A percentile compares a stretch with the other conserved stretches of the same genome.
Evolutionary conservation across 768 basidiomycete species (phyloP).

Genomic region (Podaxis sp.): DNA sequence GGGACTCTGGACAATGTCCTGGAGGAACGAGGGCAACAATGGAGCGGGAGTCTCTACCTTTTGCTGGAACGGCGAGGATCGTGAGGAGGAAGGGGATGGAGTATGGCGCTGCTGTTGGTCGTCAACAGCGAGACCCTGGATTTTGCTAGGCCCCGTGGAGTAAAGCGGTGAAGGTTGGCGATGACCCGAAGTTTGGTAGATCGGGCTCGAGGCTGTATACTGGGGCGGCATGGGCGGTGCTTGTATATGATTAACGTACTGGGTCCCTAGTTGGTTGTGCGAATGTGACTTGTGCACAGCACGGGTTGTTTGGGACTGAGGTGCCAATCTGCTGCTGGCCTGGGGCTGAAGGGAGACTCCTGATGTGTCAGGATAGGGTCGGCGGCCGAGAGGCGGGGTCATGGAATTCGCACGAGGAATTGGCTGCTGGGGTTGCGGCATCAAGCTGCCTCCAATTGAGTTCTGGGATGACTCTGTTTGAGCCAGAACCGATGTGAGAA

Average conservation of each 20-base stretch:
- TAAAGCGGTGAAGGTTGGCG: slow-evolving; percentile 36
- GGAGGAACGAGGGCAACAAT: slow-evolving; percentile 73
- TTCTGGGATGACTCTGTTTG: slow-evolving; percentile 38
- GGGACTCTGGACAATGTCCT: slow-evolving; percentile 70
- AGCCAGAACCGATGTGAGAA: slow-evolving; percentile 70
- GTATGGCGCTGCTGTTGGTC: slow-evolving; percentile 5
- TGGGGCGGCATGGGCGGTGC: slow-evolving; percentile 13
- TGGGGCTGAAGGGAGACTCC: slow-evolving; percentile 21
- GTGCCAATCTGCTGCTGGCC: not conserved
- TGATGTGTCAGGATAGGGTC: slow-evolving; percentile 30
- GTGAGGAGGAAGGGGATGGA: not conserved
- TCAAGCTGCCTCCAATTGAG: slow-evolving; percentile 8
- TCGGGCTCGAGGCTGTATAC: slow-evolving; percentile 37
- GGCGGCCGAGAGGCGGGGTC: slow-evolving; percentile 41
- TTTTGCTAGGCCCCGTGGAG: slow-evolving; percentile 23
- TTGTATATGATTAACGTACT: slow-evolving; percentile 25
- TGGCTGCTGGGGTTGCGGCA: slow-evolving; percentile 16
- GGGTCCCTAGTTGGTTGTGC: slow-evolving; percentile 42
- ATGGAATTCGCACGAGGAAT: slow-evolving; percentile 37
- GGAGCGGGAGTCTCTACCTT: slow-evolving; percentile 39
- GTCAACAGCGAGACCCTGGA: slow-evolving; percentile 15
- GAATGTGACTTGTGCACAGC: slow-evolving; percentile 49
- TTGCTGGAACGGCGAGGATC: slow-evolving; percentile 13
- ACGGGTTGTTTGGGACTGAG: slow-evolving; percentile 15
- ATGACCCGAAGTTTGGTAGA: slow-evolving; percentile 66